Conservation (phyloP, 2,329 filamentous ascomycete genomes). For the Fusarium praegraminearum region DNA sequence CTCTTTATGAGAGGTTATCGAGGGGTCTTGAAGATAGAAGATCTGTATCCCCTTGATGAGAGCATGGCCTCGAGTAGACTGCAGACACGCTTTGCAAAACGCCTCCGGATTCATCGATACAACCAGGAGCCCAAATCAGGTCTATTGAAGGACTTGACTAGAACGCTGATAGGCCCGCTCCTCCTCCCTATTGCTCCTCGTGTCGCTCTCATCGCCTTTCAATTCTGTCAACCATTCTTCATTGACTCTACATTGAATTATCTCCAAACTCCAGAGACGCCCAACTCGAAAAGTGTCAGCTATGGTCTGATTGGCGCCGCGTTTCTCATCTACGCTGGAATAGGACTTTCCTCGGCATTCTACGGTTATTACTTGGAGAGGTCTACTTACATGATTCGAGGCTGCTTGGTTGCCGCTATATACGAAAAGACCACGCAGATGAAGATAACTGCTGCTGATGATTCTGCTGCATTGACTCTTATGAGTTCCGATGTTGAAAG, state of each 20-base stretch:
- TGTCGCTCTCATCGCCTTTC: slow-evolving; percentile 55
- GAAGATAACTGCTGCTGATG: slow-evolving; percentile 51
- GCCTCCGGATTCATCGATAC: slow-evolving; percentile 45
- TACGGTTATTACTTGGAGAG: slow-evolving; percentile 57
- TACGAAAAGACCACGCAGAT: slow-evolving; percentile 52
- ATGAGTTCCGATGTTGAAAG: slow-evolving; percentile 63
- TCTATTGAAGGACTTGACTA: slow-evolving; percentile 48
- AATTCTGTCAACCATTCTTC: slow-evolving; percentile 59
- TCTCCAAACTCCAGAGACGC: slow-evolving; percentile 45
- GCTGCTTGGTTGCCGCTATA: slow-evolving; percentile 50
- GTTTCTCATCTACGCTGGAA: slow-evolving; percentile 55
- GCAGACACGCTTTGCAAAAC: slow-evolving; percentile 28
- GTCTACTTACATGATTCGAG: slow-evolving; percentile 50
- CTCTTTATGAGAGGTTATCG: slow-evolving; percentile 54
- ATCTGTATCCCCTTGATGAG: slow-evolving; percentile 53
- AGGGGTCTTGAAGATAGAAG: slow-evolving; percentile 49
- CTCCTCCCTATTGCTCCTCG: slow-evolving; percentile 54
- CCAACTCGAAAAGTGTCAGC: slow-evolving; percentile 44
- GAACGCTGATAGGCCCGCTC: slow-evolving; percentile 50
- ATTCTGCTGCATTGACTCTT: slow-evolving; percentile 59
- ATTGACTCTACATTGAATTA: slow-evolving; percentile 55
- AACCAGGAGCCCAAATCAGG: slow-evolving; percentile 44
- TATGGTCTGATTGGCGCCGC: slow-evolving; percentile 59
- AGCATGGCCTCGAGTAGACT: slow-evolving; percentile 43
- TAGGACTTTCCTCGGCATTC: slow-evolving; percentile 55